These are phyloP conservation scores for Psophocarpus tetragonolobus DNA, from an alignment of 306 rosid species.

Conservation along the genomic window DNA sequence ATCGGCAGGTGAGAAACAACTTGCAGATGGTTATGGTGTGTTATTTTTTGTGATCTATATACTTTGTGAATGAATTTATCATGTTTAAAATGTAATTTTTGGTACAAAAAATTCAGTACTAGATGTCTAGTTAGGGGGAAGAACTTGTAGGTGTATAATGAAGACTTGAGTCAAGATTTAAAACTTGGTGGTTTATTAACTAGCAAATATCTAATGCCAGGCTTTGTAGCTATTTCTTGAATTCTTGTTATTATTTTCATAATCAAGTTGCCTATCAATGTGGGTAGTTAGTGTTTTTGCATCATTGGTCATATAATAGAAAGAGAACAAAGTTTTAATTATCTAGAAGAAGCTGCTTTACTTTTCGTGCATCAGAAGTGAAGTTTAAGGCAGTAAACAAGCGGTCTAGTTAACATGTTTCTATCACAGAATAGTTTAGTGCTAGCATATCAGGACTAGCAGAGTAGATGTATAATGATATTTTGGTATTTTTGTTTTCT, in stretches of 20 bases:
- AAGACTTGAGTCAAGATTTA: not conserved
- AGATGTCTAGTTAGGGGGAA: not conserved
- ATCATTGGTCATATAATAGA: not conserved
- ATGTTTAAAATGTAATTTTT: not conserved
- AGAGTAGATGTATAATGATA: not conserved
- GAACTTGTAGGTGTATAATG: not conserved
- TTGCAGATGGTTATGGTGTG: constrained; percentile 75
- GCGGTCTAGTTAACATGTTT: not conserved
- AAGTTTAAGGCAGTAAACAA: not conserved
- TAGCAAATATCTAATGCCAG: not conserved
- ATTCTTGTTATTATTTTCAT: not conserved
- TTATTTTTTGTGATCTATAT: not conserved
- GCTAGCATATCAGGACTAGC: not conserved
- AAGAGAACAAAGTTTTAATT: not conserved
- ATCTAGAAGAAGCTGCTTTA: not conserved
- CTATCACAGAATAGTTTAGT: not conserved
- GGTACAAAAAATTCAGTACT: not conserved
- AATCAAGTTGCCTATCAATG: not conserved
- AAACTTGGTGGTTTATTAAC: not conserved
- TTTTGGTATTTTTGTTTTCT: not conserved
- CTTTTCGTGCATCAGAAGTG: not conserved
- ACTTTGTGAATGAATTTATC: not conserved
- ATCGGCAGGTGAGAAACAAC: constrained; percentile 58
- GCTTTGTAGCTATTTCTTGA: constrained; percentile 12
- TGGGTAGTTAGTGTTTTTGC: not conserved